Evolutionary conservation across 208 protist genomes (phyloP).

Genomic region (Leishmania turanica): DNA sequence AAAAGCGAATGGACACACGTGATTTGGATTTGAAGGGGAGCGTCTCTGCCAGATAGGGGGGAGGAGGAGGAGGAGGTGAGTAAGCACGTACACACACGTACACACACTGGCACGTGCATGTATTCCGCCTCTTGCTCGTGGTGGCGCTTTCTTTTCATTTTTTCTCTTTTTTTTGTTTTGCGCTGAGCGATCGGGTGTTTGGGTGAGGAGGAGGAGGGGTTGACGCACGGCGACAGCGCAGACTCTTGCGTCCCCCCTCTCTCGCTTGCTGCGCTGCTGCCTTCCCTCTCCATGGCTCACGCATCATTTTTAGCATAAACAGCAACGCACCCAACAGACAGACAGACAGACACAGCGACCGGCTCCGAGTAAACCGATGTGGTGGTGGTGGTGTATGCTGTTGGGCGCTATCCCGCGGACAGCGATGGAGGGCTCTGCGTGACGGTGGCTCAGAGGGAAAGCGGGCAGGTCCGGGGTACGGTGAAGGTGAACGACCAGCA

Average conservation of each 20-base stretch:
- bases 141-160: neutral
- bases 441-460: neutral
- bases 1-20: neutral
- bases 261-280: neutral
- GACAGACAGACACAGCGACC: neutral
- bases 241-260: neutral
- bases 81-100: constrained; percentile 5
- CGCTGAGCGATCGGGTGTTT: neutral
- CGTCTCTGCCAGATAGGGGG: constrained; percentile 25
- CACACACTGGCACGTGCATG: neutral
- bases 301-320: neutral
- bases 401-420: neutral
- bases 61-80: neutral
- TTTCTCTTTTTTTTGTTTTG: constrained; percentile 17
- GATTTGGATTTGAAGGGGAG: neutral
- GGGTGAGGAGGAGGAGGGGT: too few species aligned
- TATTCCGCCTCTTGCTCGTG: neutral
- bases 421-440: neutral
- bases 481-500: neutral
- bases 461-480: neutral
- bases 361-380: neutral
- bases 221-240: neutral
- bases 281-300: neutral
- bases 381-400: neutral
- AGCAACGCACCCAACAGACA: neutral